Evolutionary conservation across 768 basidiomycete species (phyloP).

Genomic region (Psilocybe sp.): DNA sequence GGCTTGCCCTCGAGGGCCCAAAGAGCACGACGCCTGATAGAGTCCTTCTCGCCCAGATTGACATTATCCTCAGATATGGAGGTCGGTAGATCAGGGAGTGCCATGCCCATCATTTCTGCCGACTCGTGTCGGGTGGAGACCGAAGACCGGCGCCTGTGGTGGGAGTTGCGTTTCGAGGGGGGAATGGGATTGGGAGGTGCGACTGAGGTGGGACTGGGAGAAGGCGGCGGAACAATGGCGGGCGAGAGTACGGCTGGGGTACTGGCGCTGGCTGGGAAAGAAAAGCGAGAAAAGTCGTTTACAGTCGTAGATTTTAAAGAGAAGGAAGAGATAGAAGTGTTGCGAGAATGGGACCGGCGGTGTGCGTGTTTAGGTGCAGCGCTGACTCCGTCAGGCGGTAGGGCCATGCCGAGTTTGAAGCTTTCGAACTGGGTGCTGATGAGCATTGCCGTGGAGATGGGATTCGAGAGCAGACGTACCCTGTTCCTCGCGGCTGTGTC

Average conservation of each 20-base stretch:
- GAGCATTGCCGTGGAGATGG: neutral
- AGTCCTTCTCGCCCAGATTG: slow-evolving; percentile 70
- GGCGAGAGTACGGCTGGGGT: slow-evolving; percentile 17
- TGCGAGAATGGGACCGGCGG: slow-evolving; percentile 72
- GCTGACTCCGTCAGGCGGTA: slow-evolving; percentile 32
- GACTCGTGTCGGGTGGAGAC: slow-evolving; percentile 90
- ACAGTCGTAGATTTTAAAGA: slow-evolving; percentile 34
- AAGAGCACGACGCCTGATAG: slow-evolving; percentile 77
- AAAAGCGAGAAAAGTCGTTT: slow-evolving; percentile 25
- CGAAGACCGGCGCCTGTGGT: slow-evolving; percentile 82
- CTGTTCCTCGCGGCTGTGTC: slow-evolving; percentile 39
- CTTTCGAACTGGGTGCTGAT: slow-evolving; percentile 56
- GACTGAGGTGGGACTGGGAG: slow-evolving; percentile 6
- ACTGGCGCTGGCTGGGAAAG: slow-evolving; percentile 19
- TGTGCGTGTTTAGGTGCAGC: slow-evolving; percentile 46
- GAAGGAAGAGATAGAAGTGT: slow-evolving; percentile 51
- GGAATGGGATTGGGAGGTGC: slow-evolving; percentile 22
- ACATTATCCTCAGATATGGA: slow-evolving; percentile 65
- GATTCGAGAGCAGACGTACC: slow-evolving; percentile 24
- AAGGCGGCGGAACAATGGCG: slow-evolving; percentile 4
- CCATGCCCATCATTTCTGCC: slow-evolving; percentile 85
- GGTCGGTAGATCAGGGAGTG: slow-evolving; percentile 63
- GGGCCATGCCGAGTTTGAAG: slow-evolving; percentile 63
- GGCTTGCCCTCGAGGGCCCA: slow-evolving; percentile 87
- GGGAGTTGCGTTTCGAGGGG: slow-evolving; percentile 65